A percentile compares a stretch with the other conserved stretches of the same genome.
Evolutionary conservation across 2,329 filamentous ascomycete genomes (phyloP).

Genomic region (Xylariaceae sp.): DNA sequence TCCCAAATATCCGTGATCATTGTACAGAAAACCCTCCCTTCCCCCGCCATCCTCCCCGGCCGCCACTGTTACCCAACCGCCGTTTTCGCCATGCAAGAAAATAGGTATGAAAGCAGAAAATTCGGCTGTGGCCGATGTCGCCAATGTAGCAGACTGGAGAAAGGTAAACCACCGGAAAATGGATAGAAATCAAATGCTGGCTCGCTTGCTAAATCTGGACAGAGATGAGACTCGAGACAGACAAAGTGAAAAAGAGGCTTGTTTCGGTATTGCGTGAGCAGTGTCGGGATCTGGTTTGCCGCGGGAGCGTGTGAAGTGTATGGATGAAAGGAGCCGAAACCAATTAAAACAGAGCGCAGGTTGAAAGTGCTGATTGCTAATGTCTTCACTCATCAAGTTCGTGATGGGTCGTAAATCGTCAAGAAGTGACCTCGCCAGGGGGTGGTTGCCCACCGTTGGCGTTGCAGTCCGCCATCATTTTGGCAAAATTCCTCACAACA

Average conservation of each 20-base stretch:
- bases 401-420: constrained; percentile 35
- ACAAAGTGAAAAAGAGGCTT: constrained; percentile 21
- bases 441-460: constrained; percentile 38
- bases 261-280: constrained; percentile 30
- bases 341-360: constrained; percentile 17
- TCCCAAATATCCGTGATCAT: constrained; percentile 22
- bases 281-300: constrained; percentile 28
- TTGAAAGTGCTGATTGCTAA: constrained; percentile 2
- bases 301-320: constrained; percentile 29
- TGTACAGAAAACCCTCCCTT: constrained; percentile 24
- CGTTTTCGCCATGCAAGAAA: constrained; percentile 29
- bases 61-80: constrained; percentile 19
- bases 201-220: constrained; percentile 32
- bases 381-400: constrained; percentile 13
- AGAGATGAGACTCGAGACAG: constrained; percentile 13
- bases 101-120: constrained; percentile 14
- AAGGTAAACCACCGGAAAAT: constrained; percentile 8
- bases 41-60: constrained; percentile 16
- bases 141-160: constrained; percentile 2
- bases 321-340: constrained; percentile 22
- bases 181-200: constrained; percentile 30
- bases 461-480: constrained; percentile 78
- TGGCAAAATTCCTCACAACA: constrained; percentile 87
- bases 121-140: constrained; percentile 1
- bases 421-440: constrained; percentile 39